Percentiles rank a stretch among this genome's conserved stretches.
phyloP scores from a whole-genome alignment of 345 rosid genomes.

The Acer yangbiense region DNA sequence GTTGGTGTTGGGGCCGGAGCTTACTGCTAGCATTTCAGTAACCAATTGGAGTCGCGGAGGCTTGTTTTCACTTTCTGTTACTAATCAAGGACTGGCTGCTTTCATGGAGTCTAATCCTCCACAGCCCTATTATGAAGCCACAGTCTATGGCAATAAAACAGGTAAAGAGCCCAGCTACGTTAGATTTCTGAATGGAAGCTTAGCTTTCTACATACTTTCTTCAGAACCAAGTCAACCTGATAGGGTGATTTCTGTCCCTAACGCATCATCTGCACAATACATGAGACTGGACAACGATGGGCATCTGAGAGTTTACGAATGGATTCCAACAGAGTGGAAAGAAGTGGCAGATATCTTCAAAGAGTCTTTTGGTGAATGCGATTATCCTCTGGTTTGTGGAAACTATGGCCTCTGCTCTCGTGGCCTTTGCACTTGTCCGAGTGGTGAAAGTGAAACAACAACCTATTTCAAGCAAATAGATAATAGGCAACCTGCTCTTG shows the following conservation, averaged over 20 bases:
- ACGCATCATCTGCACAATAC: background rate
- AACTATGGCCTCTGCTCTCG: conserved; percentile 33
- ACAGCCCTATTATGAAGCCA: background rate
- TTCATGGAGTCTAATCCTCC: conserved; percentile 22
- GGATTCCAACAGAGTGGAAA: conserved; percentile 9
- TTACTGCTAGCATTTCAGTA: conserved; percentile 1
- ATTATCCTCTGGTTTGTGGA: conserved; percentile 36
- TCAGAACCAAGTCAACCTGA: background rate
- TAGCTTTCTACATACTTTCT: conserved; percentile 1
- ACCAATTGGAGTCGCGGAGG: conserved; percentile 5
- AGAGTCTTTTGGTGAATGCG: conserved; percentile 7
- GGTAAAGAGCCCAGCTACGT: conserved; percentile 13
- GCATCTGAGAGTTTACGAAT: conserved; percentile 27
- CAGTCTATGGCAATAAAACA: background rate
- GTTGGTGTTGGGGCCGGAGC: background rate
- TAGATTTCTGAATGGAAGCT: conserved; percentile 12
- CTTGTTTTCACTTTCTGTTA: conserved; percentile 26
- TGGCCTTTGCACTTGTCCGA: conserved; percentile 32
- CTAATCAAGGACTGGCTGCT: conserved; percentile 18
- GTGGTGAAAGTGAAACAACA: background rate
- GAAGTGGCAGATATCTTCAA: conserved; percentile 27
- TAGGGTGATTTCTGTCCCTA: background rate
- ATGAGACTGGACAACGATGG: conserved; percentile 33
- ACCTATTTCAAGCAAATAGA: conserved; percentile 24
- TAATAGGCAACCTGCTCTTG: conserved; percentile 18